phyloP scores from a whole-genome alignment of 495 filamentous ascomycete species.

The Aspergillus mulundensis region DNA sequence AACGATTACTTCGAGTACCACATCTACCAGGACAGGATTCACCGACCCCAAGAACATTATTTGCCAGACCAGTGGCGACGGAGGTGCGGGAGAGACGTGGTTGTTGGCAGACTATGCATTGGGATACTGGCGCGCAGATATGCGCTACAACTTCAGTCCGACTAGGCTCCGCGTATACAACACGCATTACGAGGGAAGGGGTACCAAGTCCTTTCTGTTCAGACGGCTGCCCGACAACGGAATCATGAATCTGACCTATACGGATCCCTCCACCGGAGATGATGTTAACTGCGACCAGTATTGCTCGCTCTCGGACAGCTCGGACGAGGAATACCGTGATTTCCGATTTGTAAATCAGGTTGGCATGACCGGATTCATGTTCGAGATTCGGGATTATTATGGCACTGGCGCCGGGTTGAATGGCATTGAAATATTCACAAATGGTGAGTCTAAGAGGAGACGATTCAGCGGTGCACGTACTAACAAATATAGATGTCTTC shows the following conservation, averaged over 20 bases:
- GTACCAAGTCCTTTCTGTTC: constrained; percentile 81
- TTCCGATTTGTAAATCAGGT: constrained; percentile 85
- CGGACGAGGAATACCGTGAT: constrained; percentile 68
- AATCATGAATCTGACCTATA: constrained; percentile 95
- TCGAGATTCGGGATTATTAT: constrained; percentile 84
- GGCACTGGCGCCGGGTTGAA: constrained; percentile 81
- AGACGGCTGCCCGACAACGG: constrained; percentile 78
- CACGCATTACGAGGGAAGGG: constrained; percentile 77
- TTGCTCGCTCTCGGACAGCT: constrained; percentile 72
- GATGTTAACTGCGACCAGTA: constrained; percentile 66
- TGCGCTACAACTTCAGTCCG: constrained; percentile 76
- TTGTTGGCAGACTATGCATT: constrained; percentile 72
- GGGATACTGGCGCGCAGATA: constrained; percentile 81
- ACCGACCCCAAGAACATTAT: constrained; percentile 78
- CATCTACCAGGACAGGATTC: constrained; percentile 59
- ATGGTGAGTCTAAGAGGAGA: constrained; percentile 42
- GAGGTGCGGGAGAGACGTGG: constrained; percentile 74
- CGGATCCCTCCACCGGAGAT: constrained; percentile 62
- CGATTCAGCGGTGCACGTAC: background rate
- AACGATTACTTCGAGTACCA: constrained; percentile 61
- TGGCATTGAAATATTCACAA: constrained; percentile 85
- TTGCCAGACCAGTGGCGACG: constrained; percentile 64
- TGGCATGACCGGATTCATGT: constrained; percentile 82
- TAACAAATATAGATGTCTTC: constrained; percentile 59
- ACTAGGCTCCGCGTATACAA: constrained; percentile 88